These are phyloP conservation scores for Blastocystis sp. DNA, from an alignment of 352 stramenopile species.

Conservation along the genomic window DNA sequence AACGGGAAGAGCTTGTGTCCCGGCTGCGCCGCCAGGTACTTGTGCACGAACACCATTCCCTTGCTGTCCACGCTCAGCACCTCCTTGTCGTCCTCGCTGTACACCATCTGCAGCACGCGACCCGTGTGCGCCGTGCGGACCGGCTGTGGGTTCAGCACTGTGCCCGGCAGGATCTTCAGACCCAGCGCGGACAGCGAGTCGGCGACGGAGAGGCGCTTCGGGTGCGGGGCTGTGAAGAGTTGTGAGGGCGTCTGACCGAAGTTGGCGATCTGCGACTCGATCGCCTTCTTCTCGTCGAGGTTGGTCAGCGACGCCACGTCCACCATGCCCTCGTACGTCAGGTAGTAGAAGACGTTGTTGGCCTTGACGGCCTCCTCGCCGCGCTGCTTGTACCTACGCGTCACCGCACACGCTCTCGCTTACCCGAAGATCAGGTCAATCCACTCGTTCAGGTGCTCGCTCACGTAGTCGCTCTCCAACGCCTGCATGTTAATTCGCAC, in stretches of 20 bases:
- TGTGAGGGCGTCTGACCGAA: conserved; percentile 91
- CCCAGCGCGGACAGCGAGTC: conserved; percentile 43
- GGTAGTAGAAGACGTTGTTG: conserved; percentile 97
- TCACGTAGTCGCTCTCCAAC: conserved; percentile 98
- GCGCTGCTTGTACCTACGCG: conserved; percentile 92
- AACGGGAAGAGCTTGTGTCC: conserved; percentile 71
- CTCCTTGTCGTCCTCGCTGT: conserved; percentile 58
- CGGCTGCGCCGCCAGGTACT: conserved; percentile 43
- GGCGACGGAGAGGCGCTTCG: conserved; percentile 76
- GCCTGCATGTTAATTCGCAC: conserved; percentile 91
- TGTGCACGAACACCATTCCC: conserved; percentile 30
- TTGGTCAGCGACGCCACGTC: conserved; percentile 92
- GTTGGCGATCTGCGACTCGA: conserved; percentile 90
- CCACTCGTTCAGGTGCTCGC: conserved; percentile 94
- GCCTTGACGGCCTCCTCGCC: conserved; percentile 83
- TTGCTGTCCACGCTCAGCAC: conserved; percentile 44
- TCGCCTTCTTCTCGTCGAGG: conserved; percentile 90
- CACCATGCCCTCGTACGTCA: conserved; percentile 97
- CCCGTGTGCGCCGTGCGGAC: conserved; percentile 9
- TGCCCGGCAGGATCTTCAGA: conserved; percentile 72
- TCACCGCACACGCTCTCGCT: conserved; percentile 83
- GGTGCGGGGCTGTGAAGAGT: conserved; percentile 88
- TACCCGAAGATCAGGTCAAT: conserved; percentile 99
- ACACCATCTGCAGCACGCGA: conserved; percentile 3
- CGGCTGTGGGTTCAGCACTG: conserved; percentile 60